Evolutionary conservation across 129 eudicot genomes (phyloP).

Genomic region (Saposhnikovia divaricata): DNA sequence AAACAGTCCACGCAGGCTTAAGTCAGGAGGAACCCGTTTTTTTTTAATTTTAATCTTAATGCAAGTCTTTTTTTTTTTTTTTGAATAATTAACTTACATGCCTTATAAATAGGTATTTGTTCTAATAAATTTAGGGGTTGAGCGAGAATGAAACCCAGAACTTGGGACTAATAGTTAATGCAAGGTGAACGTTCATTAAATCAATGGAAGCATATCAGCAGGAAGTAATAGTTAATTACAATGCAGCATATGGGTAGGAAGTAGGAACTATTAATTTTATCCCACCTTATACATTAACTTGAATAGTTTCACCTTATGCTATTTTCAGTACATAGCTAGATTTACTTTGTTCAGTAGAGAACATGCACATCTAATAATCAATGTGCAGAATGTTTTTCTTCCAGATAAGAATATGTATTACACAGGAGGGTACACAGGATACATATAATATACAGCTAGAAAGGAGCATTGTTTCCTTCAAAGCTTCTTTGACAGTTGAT

Average conservation of each 20-base stretch:
- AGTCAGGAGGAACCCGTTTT: background rate
- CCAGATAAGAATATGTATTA: background rate
- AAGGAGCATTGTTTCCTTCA: background rate
- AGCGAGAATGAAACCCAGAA: no score
- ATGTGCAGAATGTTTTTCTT: background rate
- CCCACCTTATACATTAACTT: background rate
- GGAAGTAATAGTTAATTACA: no score
- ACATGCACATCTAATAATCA: background rate
- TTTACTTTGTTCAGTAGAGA: background rate
- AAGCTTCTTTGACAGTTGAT: background rate
- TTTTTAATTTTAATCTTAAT: no score
- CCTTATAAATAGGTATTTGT: no score
- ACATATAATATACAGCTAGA: background rate
- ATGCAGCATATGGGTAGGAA: no score
- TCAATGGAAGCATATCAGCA: no score
- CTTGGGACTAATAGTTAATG: background rate
- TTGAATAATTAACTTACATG: no score
- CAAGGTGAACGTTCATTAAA: no score
- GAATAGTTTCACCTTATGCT: background rate
- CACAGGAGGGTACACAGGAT: background rate
- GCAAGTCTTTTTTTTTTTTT: no score
- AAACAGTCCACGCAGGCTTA: background rate
- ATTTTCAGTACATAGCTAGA: background rate
- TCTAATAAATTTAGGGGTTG: no score
- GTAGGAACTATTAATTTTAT: no score